Conservation (phyloP, 306 rosid species). For the Quillaja saponaria region DNA sequence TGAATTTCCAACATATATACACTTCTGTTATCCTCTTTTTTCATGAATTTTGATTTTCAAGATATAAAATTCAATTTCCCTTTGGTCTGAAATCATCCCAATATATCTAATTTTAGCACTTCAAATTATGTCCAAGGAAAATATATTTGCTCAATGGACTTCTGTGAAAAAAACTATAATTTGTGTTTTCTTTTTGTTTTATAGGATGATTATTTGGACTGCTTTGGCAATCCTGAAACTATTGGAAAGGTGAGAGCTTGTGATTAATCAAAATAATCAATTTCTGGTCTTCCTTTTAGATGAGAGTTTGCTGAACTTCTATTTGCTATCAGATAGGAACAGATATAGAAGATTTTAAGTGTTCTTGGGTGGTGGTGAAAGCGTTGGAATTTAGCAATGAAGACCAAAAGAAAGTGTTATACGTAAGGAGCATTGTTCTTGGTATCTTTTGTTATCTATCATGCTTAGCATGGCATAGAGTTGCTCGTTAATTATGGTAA, state of each 20-base stretch:
- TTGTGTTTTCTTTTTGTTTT: conserved; percentile 6
- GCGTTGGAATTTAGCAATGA: conserved; percentile 74
- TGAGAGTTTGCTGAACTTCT: conserved; percentile 23
- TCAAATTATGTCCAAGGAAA: neutral
- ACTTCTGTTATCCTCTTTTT: too few relatives aligned
- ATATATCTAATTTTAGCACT: too few relatives aligned
- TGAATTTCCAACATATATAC: too few relatives aligned
- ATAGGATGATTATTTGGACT: conserved; percentile 95
- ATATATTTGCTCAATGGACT: neutral
- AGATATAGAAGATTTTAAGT: conserved; percentile 94
- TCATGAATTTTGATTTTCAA: too few relatives aligned
- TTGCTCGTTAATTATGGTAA: conserved; percentile 19
- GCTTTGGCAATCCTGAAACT: conserved; percentile 79
- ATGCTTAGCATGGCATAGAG: conserved; percentile 3
- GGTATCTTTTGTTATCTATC: neutral
- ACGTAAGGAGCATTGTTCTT: conserved; percentile 46
- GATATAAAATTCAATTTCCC: too few relatives aligned
- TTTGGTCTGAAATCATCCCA: too few relatives aligned
- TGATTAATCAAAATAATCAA: conserved; percentile 8
- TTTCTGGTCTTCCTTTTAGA: conserved; percentile 2
- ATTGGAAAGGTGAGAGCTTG: conserved; percentile 72
- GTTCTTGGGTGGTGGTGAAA: conserved; percentile 95
- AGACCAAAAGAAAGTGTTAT: conserved; percentile 66
- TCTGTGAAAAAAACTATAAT: conserved; percentile 17
- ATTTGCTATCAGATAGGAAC: conserved; percentile 75